Percentiles rank a stretch among this genome's conserved stretches.
phyloP scores from a whole-genome alignment of 169 alveolate species.

The Plasmodium gaboni region DNA sequence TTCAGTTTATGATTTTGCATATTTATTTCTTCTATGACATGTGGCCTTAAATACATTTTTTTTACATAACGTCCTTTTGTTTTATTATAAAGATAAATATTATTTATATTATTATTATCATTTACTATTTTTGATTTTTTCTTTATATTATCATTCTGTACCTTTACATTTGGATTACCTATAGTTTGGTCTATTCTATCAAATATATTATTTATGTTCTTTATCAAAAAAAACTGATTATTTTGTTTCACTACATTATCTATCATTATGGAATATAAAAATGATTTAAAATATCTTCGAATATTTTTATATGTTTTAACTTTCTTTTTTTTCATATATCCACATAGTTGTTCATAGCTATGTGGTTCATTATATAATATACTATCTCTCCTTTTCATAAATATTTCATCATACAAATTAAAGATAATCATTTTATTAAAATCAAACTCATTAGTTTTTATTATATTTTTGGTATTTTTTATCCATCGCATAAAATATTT shows the following conservation, averaged over 20 bases:
- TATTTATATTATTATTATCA: too few relatives aligned
- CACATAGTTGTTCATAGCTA: not conserved
- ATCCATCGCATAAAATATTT: not conserved
- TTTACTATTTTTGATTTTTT: not conserved
- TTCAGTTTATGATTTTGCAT: too few relatives aligned
- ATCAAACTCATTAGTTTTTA: not conserved
- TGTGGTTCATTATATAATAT: not conserved
- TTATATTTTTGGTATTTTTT: slow-evolving; percentile 15
- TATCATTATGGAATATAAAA: slow-evolving; percentile 26
- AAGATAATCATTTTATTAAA: slow-evolving; percentile 16
- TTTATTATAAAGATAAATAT: too few relatives aligned
- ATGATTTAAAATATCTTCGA: not conserved
- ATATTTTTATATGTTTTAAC: slow-evolving; percentile 1
- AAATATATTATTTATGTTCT: slow-evolving; percentile 12
- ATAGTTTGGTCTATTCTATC: not conserved
- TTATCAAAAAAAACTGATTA: slow-evolving; percentile 39
- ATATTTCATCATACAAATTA: slow-evolving; percentile 21
- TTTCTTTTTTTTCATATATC: not conserved
- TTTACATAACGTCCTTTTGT: not conserved
- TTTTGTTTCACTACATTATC: slow-evolving; percentile 33
- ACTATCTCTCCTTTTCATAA: not conserved
- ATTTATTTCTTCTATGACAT: too few relatives aligned
- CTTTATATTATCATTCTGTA: too few relatives aligned
- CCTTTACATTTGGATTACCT: not conserved
- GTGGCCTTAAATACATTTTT: not conserved